A percentile compares a stretch with the other conserved stretches of the same genome.
Conservation (phyloP, 202 grass and related monocot genomes). For the Cymbopogon flexuosus region DNA sequence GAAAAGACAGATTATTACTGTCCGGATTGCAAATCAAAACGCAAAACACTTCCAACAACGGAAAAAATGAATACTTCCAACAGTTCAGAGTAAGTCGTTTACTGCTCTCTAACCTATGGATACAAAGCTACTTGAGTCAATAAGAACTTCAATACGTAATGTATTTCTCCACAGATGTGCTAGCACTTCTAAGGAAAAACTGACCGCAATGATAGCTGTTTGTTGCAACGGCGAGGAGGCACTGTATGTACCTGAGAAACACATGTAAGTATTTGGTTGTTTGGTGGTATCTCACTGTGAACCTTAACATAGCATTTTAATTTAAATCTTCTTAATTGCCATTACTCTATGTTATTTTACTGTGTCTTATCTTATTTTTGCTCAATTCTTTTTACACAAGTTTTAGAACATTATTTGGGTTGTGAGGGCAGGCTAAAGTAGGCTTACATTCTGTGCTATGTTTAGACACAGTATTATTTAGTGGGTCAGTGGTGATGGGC, state of each 20-base stretch:
- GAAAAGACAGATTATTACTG: slow-evolving; percentile 84
- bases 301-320: slow-evolving; percentile 19
- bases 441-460: background rate
- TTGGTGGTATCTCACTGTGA: slow-evolving; percentile 6
- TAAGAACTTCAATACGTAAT: slow-evolving; percentile 22
- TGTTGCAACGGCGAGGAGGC: slow-evolving; percentile 62
- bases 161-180: slow-evolving; percentile 43
- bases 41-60: slow-evolving; percentile 21
- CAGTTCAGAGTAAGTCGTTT: slow-evolving; percentile 48
- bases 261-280: slow-evolving; percentile 63
- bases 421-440: background rate
- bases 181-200: slow-evolving; percentile 44
- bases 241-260: slow-evolving; percentile 69
- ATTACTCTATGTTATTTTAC: slow-evolving; percentile 8
- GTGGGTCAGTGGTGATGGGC: slow-evolving; percentile 9
- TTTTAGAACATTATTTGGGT: background rate
- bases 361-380: slow-evolving; percentile 12
- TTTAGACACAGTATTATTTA: background rate
- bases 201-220: slow-evolving; percentile 55
- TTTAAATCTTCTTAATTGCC: slow-evolving; percentile 18
- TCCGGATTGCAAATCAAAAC: slow-evolving; percentile 74
- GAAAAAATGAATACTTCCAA: slow-evolving; percentile 15
- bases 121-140: slow-evolving; percentile 22
- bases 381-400: background rate
- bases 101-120: slow-evolving; percentile 1